A percentile compares a stretch with the other conserved stretches of the same genome.
phyloP scores from a whole-genome alignment of 2,329 filamentous ascomycete genomes.

The Ophiocordyceps unilateralis region DNA sequence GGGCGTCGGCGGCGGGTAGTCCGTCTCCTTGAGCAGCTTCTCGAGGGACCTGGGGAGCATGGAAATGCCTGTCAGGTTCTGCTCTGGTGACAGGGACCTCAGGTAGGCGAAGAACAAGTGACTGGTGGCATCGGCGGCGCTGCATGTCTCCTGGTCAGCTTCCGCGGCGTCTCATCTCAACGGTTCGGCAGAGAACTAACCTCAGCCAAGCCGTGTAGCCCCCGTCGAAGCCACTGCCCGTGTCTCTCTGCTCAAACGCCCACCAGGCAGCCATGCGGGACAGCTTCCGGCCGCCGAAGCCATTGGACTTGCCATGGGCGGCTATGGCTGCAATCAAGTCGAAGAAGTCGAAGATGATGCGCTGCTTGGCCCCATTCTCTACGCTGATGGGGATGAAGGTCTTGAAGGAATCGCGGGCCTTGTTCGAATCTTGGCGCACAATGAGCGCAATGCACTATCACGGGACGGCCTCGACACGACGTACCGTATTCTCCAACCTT shows the following conservation, averaged over 20 bases:
- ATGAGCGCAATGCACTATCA: neutral
- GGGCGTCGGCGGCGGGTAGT: slow-evolving; percentile 76
- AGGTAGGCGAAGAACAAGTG: slow-evolving; percentile 98
- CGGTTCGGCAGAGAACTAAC: slow-evolving; percentile 20
- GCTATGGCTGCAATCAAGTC: slow-evolving; percentile 81
- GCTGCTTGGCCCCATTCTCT: slow-evolving; percentile 67
- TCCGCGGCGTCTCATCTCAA: neutral
- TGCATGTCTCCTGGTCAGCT: slow-evolving; percentile 17
- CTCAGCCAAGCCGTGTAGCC: slow-evolving; percentile 79
- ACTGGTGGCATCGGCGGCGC: slow-evolving; percentile 85
- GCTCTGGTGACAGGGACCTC: slow-evolving; percentile 72
- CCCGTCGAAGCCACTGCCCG: slow-evolving; percentile 80
- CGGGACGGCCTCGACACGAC: too few relatives aligned
- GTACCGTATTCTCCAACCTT: slow-evolving; percentile 82
- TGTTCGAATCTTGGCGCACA: slow-evolving; percentile 53
- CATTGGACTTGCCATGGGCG: slow-evolving; percentile 84
- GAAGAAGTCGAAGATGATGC: slow-evolving; percentile 93
- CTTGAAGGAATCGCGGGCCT: slow-evolving; percentile 84
- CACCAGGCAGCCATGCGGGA: slow-evolving; percentile 96
- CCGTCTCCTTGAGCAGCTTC: slow-evolving; percentile 76
- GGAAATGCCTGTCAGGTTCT: slow-evolving; percentile 61
- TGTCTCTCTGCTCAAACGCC: slow-evolving; percentile 86
- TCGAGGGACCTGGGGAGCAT: slow-evolving; percentile 80
- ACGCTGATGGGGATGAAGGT: slow-evolving; percentile 93
- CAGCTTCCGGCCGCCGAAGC: slow-evolving; percentile 80